Evolutionary conservation across 2,329 filamentous ascomycete genomes (phyloP), one percentile per base, ranked within the genome.

Genomic region (Myotisia sp.): DNA sequence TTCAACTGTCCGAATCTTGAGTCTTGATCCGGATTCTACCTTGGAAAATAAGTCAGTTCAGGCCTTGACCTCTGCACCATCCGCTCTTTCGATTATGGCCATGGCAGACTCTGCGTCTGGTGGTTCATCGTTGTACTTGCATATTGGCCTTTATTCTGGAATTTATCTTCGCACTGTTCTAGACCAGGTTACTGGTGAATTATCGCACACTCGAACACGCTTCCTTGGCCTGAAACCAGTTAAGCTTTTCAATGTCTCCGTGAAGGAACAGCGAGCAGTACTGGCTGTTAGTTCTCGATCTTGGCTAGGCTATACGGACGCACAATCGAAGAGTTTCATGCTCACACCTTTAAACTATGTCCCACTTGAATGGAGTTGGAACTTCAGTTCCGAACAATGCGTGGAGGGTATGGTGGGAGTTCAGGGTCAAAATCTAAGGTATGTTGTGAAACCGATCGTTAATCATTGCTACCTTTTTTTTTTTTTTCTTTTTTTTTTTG

Each of bases 251-350:
- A 77, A 81, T 44, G 85, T 95, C n/a, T 79, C 78, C 4, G 82
- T 94, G 6, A 77, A 90, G 49, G 77, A 77, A 12, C 79, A 85
- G 44, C 78, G 79, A 4, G 85, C 85, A 26, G 80, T 95, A 9
- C 68, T 99, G 34, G 87, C 83, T 2, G 68, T 95, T 36, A 94
- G 85, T 54, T 92, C 86, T 10, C 75, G 87, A 37, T 81, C 90
- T n/a, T 98, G 87, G 86, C 68, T 99, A 3, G 87, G 86, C 27
- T 95, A 95, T 53, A 79, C 85, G 0, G 84, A 95, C 48, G 76
- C 81, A 2, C 78, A 86, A 39, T 86, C 80, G 2, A 83, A 82
- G 50, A 77, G 77, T 23, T 93, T 94, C 50, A 83, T 92, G 59
- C 76, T 95, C 45, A 94, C 87, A 1, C 90, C 92, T 0, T 62